Percentiles rank a stretch among this genome's conserved stretches.
These are phyloP conservation scores for Colletotrichum sublineola DNA, from an alignment of 2,329 filamentous ascomycete genomes.

Conservation along the genomic window DNA sequence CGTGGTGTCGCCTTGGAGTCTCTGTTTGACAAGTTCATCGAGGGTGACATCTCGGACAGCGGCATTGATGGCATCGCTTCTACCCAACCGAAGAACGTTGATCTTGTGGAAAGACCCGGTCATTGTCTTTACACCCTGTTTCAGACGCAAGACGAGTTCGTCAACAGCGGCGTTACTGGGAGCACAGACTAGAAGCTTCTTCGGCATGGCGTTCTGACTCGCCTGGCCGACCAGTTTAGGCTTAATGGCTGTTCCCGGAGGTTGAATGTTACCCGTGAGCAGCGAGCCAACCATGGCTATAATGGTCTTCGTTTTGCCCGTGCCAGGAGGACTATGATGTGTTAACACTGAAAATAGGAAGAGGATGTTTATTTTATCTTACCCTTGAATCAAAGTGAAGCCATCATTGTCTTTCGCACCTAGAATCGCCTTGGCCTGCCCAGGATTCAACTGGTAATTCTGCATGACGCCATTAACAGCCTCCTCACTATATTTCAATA, in stretches of 20 bases:
- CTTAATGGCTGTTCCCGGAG: conserved; percentile 53
- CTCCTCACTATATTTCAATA: conserved; percentile 83
- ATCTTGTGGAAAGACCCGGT: conserved; percentile 81
- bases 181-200: conserved; percentile 96
- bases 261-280: conserved; percentile 69
- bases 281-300: conserved; percentile 94
- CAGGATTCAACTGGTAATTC: conserved; percentile 87
- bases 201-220: conserved; percentile 61
- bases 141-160: conserved; percentile 93
- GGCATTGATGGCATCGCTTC: conserved; percentile 91
- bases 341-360: conserved; percentile 48
- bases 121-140: conserved; percentile 84
- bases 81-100: conserved; percentile 89
- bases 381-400: conserved; percentile 95
- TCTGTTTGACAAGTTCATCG: conserved; percentile 87
- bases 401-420: conserved; percentile 96
- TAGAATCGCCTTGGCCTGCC: conserved; percentile 91
- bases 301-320: conserved; percentile 98
- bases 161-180: conserved; percentile 98
- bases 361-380: conserved; percentile 47
- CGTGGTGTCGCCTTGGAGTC: conserved; percentile 72
- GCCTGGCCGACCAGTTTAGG: conserved; percentile 50
- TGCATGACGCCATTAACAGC: conserved; percentile 76
- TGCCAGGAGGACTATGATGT: conserved; percentile 81
- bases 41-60: conserved; percentile 92